These are phyloP conservation scores for Chrysosporium queenslandicum DNA, from an alignment of 2,329 filamentous ascomycete species.

Conservation along the genomic window DNA sequence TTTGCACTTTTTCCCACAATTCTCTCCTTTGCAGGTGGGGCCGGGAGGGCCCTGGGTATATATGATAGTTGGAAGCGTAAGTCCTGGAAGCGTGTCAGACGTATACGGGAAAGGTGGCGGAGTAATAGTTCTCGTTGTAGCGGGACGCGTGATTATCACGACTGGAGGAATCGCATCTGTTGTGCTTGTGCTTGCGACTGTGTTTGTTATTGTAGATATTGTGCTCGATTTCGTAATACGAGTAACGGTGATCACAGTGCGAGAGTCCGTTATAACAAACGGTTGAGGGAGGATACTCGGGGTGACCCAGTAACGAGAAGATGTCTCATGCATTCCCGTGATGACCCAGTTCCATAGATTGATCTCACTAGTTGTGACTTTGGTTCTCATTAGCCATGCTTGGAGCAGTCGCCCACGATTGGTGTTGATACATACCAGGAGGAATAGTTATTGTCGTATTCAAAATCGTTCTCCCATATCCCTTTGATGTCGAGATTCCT, in stretches of 20 bases:
- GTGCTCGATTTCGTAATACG: not conserved
- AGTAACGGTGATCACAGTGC: not conserved
- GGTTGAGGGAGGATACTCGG: slow-evolving; percentile 9
- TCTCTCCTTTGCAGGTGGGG: not conserved
- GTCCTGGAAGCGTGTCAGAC: not conserved
- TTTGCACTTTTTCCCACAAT: slow-evolving; percentile 9
- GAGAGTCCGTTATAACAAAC: slow-evolving; percentile 10
- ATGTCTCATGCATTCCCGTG: not conserved
- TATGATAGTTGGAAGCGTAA: slow-evolving; percentile 1
- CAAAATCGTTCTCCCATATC: not conserved
- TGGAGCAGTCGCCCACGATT: not conserved
- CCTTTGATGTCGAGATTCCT: slow-evolving; percentile 12
- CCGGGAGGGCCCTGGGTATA: slow-evolving; percentile 5
- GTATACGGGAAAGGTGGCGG: slow-evolving; percentile 4
- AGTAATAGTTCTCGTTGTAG: slow-evolving; percentile 8
- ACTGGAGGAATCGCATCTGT: not conserved
- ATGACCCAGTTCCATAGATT: slow-evolving; percentile 11
- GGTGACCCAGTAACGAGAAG: not conserved
- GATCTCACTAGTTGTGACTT: slow-evolving; percentile 6
- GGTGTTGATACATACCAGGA: not conserved
- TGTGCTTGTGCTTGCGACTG: not conserved
- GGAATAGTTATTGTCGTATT: slow-evolving; percentile 7
- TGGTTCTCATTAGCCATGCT: not conserved
- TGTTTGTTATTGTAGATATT: not conserved
- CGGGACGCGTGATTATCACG: not conserved